Evolutionary conservation across 2,329 filamentous ascomycete species (phyloP), one percentile per base, ranked within the genome.

Genomic region (Fonsecaea pedrosoi): DNA sequence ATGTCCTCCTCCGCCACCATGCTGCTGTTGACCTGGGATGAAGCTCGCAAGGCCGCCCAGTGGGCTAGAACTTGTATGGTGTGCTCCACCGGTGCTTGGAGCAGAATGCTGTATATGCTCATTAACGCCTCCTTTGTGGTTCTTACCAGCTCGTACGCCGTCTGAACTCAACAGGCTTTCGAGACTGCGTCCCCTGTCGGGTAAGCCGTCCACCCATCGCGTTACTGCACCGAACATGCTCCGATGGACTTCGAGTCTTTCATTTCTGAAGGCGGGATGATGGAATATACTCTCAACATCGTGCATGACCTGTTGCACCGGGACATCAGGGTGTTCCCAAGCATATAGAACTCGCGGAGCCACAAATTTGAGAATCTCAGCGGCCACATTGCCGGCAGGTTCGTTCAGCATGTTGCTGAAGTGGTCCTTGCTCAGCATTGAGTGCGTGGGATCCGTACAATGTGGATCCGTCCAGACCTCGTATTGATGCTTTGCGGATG

Each of bases 191-290:
- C 86, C 85, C 53, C 88, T 87, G 69, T 90, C 88, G 2, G 88
- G 83, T 65, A 89, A 85, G 71, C 89, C 86, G 58, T 92, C 85
- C 0, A 87, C 89, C 94, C 94, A 99, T 66, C 86, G 84, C 73
- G 91, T 86, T 1, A 99, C 92, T 0, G 91, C 92, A 62, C 88
- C 85, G 80, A 92, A 98, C 95, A 99, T 99, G 60, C 89, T 89
- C 54, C 87, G 86, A 71, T 98, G 95, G 34, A 95, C 89, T 76
- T 96, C 91, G 65, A 91, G 82, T 64, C 84, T 83, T 62, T 91
- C 88, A 72, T 95, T 86, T 30, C 94, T 89, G 35, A 92, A 82
- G 6, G 91, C 90, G 1, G 95, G 95, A 76, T 99, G 95, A 77
- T 99, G 95, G 81, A 98, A 96, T 10, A 92, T 89, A 30, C 87